Evolutionary conservation across 192 early-diverging fungal genomes (phyloP), one percentile per base, ranked within the genome.

Genomic region (Linnemannia schmuckeri): DNA sequence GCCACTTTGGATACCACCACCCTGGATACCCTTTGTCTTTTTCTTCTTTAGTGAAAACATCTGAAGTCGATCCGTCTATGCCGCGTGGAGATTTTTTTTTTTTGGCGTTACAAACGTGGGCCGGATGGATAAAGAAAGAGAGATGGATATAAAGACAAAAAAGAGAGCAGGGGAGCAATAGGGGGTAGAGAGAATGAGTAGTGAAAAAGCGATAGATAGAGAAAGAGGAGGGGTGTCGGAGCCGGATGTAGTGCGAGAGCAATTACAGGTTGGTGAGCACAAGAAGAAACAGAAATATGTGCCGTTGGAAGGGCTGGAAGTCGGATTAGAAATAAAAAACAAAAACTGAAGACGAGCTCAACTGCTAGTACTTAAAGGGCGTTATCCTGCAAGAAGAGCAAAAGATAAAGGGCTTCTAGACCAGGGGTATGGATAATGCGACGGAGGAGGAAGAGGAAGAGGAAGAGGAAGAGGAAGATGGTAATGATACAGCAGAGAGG

Each of bases 21-120:
- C 76, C n/a, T 78, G 83, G 7, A 80, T 42, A 10, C 78, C 78
- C 47, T 76, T 77, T 42, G 47, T 71, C 66, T 80, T 87, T 35
- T 87, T 81, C 66, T 81, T 81, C 49, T 78, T 78, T 69, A 84
- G 63, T 37, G 77, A 77, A 66, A 84, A 84, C 24, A 84, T 84
- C 12, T 66, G 61, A 66, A 35, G 61, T 66, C 46, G 57, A 66
- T 57, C 41, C 17, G 35, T 52, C 37, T 81, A 75, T 54, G 33
- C 30, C 74, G 66, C 63, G 74, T 75, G 68, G 42, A 12, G 44
- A 12, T 44, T 44, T 44, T 61, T 52, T 71, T 42, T 42, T 42
- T 57, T 47, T 71, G 44, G 61, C 61, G 61, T 33, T 52, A 52
- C 61, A 66, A 63, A 63, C 57, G 57, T 63, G 57, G 27, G 57